Percentiles rank a stretch among this genome's conserved stretches.
Evolutionary conservation across 441 rosid species (phyloP).

Genomic region (Euphorbia schlechtendalii): DNA sequence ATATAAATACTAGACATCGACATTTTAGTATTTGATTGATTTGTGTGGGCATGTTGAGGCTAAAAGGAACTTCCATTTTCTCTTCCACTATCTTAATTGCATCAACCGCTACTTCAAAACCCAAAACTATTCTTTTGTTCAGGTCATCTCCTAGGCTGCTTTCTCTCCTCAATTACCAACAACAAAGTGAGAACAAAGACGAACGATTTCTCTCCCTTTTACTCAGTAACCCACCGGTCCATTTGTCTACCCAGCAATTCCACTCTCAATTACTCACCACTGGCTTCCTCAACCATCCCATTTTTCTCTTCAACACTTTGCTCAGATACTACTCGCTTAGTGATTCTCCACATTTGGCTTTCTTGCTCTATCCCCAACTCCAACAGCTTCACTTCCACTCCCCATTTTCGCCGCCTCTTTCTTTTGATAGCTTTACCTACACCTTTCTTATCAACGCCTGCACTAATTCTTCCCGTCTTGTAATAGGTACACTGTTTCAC

Average conservation of each 20-base stretch:
- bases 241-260: constrained; percentile 36
- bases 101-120: background rate
- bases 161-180: constrained; percentile 2
- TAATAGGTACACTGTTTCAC: constrained; percentile 54
- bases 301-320: constrained; percentile 35
- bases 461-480: constrained; percentile 28
- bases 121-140: constrained; percentile 7
- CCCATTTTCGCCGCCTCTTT: constrained; percentile 20
- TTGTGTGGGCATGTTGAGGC: constrained; percentile 12
- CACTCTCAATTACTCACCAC: constrained; percentile 42
- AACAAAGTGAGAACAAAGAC: background rate
- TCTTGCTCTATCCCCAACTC: constrained; percentile 46
- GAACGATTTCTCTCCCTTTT: constrained; percentile 28
- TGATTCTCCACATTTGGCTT: constrained; percentile 34
- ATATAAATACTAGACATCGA: too few relatives aligned
- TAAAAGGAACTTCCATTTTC: background rate
- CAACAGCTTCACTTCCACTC: constrained; percentile 29
- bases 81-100: background rate
- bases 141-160: background rate
- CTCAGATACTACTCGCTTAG: constrained; percentile 54
- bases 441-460: constrained; percentile 55
- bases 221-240: constrained; percentile 22
- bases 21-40: background rate
- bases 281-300: constrained; percentile 19
- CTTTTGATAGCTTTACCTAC: constrained; percentile 66